These are phyloP conservation scores for Pestalotiopsis sp. DNA, from an alignment of 2,329 filamentous ascomycete species.

Conservation along the genomic window DNA sequence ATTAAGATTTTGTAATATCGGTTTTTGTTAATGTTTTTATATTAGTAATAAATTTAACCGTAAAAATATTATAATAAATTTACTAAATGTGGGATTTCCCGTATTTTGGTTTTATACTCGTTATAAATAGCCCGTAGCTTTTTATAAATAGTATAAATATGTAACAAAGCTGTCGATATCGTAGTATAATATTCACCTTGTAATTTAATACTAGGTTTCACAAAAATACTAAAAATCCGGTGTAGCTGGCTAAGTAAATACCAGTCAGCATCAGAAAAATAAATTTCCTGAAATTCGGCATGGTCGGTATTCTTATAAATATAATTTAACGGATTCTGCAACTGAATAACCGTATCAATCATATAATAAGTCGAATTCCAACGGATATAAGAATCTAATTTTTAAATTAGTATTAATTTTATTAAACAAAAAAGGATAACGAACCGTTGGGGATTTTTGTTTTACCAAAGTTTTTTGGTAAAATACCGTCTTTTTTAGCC, in stretches of 20 bases:
- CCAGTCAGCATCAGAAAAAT: not conserved
- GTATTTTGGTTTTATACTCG: not conserved
- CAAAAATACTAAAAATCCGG: not conserved
- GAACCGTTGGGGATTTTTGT: no score
- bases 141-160: slow-evolving; percentile 1
- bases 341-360: not conserved
- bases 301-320: not conserved
- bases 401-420: no score
- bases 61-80: no score
- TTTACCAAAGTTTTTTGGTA: no score
- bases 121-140: not conserved
- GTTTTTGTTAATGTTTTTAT: no score
- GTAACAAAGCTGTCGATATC: not conserved
- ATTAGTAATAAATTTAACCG: no score
- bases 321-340: not conserved
- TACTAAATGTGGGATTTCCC: no score
- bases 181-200: not conserved
- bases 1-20: no score
- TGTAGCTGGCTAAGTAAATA: slow-evolving; percentile 2
- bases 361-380: no score
- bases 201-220: slow-evolving; percentile 5
- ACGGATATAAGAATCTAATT: no score
- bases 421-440: no score
- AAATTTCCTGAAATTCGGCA: not conserved
- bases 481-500: no score